Evolutionary conservation across 768 basidiomycete species (phyloP).

Genomic region (Crepidotus variabilis): DNA sequence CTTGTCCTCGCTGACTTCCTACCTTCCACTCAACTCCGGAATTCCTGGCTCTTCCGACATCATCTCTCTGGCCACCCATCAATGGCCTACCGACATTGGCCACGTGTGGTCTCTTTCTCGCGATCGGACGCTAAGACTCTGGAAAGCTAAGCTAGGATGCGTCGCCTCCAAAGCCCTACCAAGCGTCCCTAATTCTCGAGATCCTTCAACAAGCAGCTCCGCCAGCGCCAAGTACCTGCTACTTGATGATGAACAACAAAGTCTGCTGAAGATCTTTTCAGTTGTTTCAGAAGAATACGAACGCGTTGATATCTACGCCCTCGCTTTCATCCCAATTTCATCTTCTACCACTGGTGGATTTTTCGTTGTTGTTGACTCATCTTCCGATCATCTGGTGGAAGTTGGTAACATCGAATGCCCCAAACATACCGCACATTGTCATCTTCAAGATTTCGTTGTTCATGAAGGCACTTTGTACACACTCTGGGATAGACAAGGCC

Average conservation of each 20-base stretch:
- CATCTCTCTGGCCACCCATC: slow-evolving; percentile 67
- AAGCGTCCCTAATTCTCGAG: slow-evolving; percentile 15
- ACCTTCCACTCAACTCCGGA: slow-evolving; percentile 52
- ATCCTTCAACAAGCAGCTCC: slow-evolving; percentile 12
- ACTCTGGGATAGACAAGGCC: slow-evolving; percentile 81
- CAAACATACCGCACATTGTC: slow-evolving; percentile 55
- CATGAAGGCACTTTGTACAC: slow-evolving; percentile 55
- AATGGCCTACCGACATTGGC: slow-evolving; percentile 72
- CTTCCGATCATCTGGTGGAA: slow-evolving; percentile 57
- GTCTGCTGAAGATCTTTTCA: slow-evolving; percentile 63
- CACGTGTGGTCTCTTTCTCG: slow-evolving; percentile 84
- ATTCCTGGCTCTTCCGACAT: slow-evolving; percentile 52
- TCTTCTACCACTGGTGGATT: slow-evolving; percentile 70
- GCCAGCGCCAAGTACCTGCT: slow-evolving; percentile 31
- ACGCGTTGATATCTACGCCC: slow-evolving; percentile 41
- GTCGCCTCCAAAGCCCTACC: slow-evolving; percentile 56
- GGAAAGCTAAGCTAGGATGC: slow-evolving; percentile 76
- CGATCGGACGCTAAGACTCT: slow-evolving; percentile 79
- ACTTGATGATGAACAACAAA: slow-evolving; percentile 59
- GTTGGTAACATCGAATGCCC: slow-evolving; percentile 60
- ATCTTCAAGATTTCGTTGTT: slow-evolving; percentile 75
- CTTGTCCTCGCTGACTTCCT: slow-evolving; percentile 61
- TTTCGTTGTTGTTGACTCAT: slow-evolving; percentile 63
- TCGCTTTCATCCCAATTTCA: slow-evolving; percentile 72
- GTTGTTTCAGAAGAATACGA: slow-evolving; percentile 41